Evolutionary conservation across 1,284 basidiomycete genomes (phyloP).

Genomic region (Ganoderma lingzhi): DNA sequence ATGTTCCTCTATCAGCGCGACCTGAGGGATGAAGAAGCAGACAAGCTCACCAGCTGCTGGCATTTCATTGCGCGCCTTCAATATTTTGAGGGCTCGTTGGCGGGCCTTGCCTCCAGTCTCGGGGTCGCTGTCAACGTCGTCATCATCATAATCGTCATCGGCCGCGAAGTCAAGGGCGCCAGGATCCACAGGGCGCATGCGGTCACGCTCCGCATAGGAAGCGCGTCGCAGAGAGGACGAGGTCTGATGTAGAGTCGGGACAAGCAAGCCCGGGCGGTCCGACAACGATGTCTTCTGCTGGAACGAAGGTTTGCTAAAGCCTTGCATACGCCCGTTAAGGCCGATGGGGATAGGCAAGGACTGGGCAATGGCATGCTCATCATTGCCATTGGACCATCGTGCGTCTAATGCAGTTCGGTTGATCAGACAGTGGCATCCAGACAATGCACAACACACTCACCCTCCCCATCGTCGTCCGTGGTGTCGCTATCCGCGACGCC

Average conservation of each 20-base stretch:
- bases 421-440: not conserved
- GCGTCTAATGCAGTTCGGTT: constrained; percentile 16
- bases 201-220: constrained; percentile 73
- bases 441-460: constrained; percentile 22
- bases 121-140: constrained; percentile 41
- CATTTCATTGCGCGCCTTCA: constrained; percentile 54
- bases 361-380: constrained; percentile 45
- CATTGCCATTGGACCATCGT: constrained; percentile 21
- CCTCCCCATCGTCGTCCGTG: constrained; percentile 33
- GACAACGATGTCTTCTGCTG: constrained; percentile 57
- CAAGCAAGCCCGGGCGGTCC: constrained; percentile 44
- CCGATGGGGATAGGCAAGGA: constrained; percentile 71
- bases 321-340: constrained; percentile 42
- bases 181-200: constrained; percentile 66
- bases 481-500: constrained; percentile 44
- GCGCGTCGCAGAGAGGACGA: constrained; percentile 62
- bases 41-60: constrained; percentile 40
- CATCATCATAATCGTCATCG: constrained; percentile 53
- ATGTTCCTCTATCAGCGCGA: not conserved
- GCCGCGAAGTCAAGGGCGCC: constrained; percentile 69
- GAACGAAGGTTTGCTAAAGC: constrained; percentile 58
- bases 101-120: constrained; percentile 55
- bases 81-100: constrained; percentile 68
- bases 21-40: not conserved
- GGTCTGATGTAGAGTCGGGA: constrained; percentile 44